phyloP scores from a whole-genome alignment of 768 basidiomycete species.

The Gelatoporia subvermispora region DNA sequence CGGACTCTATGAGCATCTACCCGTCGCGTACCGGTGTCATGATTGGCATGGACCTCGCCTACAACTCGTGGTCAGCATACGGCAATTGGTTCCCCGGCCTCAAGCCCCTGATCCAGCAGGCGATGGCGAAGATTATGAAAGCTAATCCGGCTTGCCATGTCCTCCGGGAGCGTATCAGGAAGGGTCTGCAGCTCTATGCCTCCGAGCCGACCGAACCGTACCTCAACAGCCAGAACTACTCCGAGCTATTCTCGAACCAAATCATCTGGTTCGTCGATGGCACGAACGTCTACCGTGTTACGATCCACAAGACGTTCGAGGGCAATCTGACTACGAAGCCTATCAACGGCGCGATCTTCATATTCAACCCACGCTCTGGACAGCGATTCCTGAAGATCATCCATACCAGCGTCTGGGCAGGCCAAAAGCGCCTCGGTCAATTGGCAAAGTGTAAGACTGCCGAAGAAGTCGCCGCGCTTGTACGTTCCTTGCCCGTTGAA shows the following conservation, averaged over 20 bases:
- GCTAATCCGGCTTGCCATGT: conserved; percentile 98
- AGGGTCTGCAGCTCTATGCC: conserved; percentile 96
- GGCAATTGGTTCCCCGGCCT: conserved; percentile 99
- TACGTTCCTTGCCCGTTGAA: conserved; percentile 97
- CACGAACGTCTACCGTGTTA: conserved; percentile 99
- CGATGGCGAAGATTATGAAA: conserved; percentile 99
- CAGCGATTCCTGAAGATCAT: conserved; percentile 99
- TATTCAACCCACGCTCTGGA: conserved; percentile 98
- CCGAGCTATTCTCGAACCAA: conserved; percentile 95
- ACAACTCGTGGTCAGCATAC: conserved; percentile 97
- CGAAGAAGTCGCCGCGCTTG: conserved; percentile 97
- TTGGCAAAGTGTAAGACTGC: conserved; percentile 99
- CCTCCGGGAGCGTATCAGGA: conserved; percentile 95
- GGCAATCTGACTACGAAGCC: conserved; percentile 99
- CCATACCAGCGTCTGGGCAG: conserved; percentile 99
- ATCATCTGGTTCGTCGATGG: conserved; percentile 99
- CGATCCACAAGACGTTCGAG: conserved; percentile 98
- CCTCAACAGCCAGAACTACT: conserved; percentile 95
- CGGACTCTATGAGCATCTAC: conserved; percentile 98
- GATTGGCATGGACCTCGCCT: conserved; percentile 98
- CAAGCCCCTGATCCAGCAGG: conserved; percentile 96
- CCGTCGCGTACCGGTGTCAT: conserved; percentile 98
- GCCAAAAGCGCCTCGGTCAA: conserved; percentile 99
- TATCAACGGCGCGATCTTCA: conserved; percentile 97
- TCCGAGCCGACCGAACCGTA: conserved; percentile 99